Conservation (phyloP, 371 early-diverging fungal genomes). For the Apophysomyces trapeziformis region DNA sequence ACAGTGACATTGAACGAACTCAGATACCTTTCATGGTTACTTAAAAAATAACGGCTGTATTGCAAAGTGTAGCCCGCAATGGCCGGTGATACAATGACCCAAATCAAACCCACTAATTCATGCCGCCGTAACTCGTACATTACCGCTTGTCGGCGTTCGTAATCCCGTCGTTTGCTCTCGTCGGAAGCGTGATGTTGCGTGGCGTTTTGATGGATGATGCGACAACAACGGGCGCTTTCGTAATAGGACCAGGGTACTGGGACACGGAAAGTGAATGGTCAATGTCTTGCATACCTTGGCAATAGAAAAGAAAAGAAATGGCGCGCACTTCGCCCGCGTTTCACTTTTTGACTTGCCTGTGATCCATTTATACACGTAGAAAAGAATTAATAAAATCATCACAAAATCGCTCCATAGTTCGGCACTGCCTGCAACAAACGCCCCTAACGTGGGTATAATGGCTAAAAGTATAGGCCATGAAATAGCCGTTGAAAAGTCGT, state of each 20-base stretch:
- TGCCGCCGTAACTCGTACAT: constrained; percentile 52
- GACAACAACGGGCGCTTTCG: constrained; percentile 55
- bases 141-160: constrained; percentile 26
- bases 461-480: constrained; percentile 64
- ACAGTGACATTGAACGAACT: constrained; percentile 63
- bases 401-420: constrained; percentile 65
- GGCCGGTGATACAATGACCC: constrained; percentile 62
- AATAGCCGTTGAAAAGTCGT: constrained; percentile 24
- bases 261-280: neutral
- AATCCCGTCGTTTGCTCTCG: constrained; percentile 34
- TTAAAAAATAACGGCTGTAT: constrained; percentile 56
- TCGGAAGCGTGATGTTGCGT: constrained; percentile 16
- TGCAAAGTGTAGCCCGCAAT: constrained; percentile 64
- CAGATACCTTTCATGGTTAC: constrained; percentile 61
- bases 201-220: constrained; percentile 31
- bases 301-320: constrained; percentile 14
- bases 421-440: constrained; percentile 57
- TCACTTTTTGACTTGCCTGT: constrained; percentile 45
- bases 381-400: constrained; percentile 51
- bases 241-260: constrained; percentile 66
- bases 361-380: constrained; percentile 62
- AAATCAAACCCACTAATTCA: constrained; percentile 56
- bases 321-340: neutral
- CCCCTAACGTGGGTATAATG: constrained; percentile 57
- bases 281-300: too few species aligned